Evolutionary conservation across 768 basidiomycete genomes (phyloP), one percentile per base, ranked within the genome.

Genomic region (Asterophora lycoperdoides): DNA sequence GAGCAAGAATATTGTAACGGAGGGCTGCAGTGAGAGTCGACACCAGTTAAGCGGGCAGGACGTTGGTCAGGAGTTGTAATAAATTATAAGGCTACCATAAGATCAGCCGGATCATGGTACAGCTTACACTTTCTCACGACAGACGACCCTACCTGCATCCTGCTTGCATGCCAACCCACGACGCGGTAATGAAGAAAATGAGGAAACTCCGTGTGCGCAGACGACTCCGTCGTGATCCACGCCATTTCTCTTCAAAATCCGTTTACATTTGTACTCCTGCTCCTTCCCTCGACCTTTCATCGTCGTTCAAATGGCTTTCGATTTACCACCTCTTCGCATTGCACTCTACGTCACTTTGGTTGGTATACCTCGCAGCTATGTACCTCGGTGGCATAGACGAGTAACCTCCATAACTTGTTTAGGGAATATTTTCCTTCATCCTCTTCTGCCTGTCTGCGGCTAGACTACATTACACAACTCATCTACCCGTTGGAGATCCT

Each of bases 381-480:
- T 3, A 23, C 15, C 15, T 37, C 17, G n/a, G 17, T 19, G 26
- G 7, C 10, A 8, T 34, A n/a, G 17, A 32, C 23, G 19, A 26
- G 36, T 45, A 19, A 49, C 44, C 23, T 2, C 30, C 19, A n/a
- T 20, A 15, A 13, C 13, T 39, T 14, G 35, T 43, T 10, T 33
- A 86, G 73, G 68, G 59, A 37, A 36, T 60, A 1, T 64, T 63
- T 44, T 67, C 74, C 1, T 57, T 62, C 18, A 53, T 71, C 9
- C 55, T 78, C n/a, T 62, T 78, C 38, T 73, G 68, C 1, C 56
- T 78, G 18, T 68, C 78, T 5, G 83, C 75, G 4, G 79, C 76
- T 19, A 75, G 85, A 11, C 61, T 86, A 44, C 72, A 78, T 51
- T 86, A 84, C 62, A 88, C 86, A 8, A 74, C 74, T 44, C 71